Percentiles rank a stretch among this genome's conserved stretches.
Evolutionary conservation across 352 stramenopile genomes (phyloP).

Genomic region (Globisporangium carolinianum): DNA sequence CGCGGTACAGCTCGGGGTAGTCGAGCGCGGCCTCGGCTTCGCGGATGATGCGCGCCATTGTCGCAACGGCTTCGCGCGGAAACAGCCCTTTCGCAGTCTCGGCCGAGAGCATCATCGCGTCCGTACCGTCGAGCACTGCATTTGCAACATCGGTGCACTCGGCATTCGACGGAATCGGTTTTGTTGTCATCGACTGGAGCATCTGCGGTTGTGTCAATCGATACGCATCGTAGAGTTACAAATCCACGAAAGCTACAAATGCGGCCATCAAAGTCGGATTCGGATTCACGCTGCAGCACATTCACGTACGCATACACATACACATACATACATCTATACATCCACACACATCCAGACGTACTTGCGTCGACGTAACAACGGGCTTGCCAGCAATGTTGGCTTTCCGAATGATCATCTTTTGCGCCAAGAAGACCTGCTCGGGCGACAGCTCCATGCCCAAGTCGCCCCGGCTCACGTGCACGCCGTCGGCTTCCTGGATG

Average conservation of each 20-base stretch:
- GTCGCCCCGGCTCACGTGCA: constrained; percentile 99
- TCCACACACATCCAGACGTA: neutral
- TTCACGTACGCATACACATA: neutral
- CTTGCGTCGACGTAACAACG: constrained; percentile 93
- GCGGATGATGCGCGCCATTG: constrained; percentile 91
- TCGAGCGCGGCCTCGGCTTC: constrained; percentile 87
- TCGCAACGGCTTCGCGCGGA: constrained; percentile 91
- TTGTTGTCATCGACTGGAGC: constrained; percentile 99
- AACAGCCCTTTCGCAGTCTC: constrained; percentile 99
- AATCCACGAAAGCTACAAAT: neutral
- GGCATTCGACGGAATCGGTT: constrained; percentile 95
- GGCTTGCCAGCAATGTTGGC: constrained; percentile 96
- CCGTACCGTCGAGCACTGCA: constrained; percentile 97
- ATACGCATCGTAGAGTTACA: neutral
- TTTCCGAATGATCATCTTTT: constrained; percentile 99
- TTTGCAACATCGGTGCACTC: constrained; percentile 99
- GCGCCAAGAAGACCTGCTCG: constrained; percentile 97
- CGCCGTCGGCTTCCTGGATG: constrained; percentile 95
- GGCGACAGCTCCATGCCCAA: constrained; percentile 98
- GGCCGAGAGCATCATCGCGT: constrained; percentile 98
- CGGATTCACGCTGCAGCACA: too few relatives aligned
- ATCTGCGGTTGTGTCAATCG: constrained; percentile 67
- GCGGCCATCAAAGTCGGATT: too few relatives aligned
- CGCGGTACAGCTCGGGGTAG: constrained; percentile 64
- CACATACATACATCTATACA: neutral